Evolutionary conservation across 768 basidiomycete species (phyloP), one percentile per base, ranked within the genome.

Genomic region (Hericium rajendrae): DNA sequence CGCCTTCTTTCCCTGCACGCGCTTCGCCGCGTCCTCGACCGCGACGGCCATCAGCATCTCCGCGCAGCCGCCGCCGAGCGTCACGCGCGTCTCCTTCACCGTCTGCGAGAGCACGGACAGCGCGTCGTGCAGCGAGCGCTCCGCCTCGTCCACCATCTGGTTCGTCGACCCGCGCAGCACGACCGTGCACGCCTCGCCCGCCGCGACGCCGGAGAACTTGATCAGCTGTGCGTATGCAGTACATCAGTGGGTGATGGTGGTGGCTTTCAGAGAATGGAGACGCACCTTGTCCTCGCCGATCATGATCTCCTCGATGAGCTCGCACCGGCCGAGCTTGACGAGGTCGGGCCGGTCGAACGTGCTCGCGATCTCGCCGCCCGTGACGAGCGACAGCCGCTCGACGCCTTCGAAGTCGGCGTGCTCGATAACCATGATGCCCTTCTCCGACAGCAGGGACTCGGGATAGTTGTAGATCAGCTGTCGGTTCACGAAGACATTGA

Each of bases 391-490:
- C 50, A 99, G 68, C 18, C 97, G 80, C 71, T 99, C 97, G 12
- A 99, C 97, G 57, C 97, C 97, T 70, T 99, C 97, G 65, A 99
- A 98, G 68, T 99, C 97, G 13, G 95, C 97, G 66, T 99, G 97
- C 68, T 98, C 97, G 62, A 98, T 98, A 48, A 85, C 85, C 84
- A 97, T 76, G 72, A 98, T 92, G 56, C 97, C 95, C 60, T 86
- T 85, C 69, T 98, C 97, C 2, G 94, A 79, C n/a, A 99, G 80
- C 0, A 99, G 76, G 1, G 88, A 91, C 71, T 99, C 97, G 46
- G 97, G 97, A 69, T 97, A 98, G 79, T 99, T 98, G 83, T 98
- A 99, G 73, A 99, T 91, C 48, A 99, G 80, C 69, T 99, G 97
- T 53, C 97, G 83, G 75, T 99, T 99, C 61, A 98, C 93, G 70